Evolutionary conservation across 768 basidiomycete species (phyloP), one percentile per base, ranked within the genome.

Genomic region (Leccinum subgranulosum): DNA sequence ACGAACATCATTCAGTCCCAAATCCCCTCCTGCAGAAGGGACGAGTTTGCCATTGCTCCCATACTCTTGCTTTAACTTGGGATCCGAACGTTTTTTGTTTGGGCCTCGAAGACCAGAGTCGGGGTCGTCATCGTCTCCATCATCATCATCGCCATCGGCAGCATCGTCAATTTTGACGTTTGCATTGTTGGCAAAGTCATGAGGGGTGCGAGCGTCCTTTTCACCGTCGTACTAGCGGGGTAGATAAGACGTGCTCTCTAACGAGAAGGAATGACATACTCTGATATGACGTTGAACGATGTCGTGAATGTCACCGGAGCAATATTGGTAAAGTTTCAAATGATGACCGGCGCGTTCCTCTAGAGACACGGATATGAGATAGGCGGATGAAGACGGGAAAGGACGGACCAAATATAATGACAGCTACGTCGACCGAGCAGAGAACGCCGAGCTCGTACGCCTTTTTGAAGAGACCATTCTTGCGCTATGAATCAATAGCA

Each of bases 381-480:
- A 10, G 52, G 23, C 1, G 28, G 29, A 25, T 15, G 54, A 28
- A 52, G 29, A 54, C 51, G 50, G 54, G 62, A 65, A 25, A 53
- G 75, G 74, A 68, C 79, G 55, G 49, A 84, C 86, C 90, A 61
- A 93, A 92, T 70, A 93, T 90, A 71, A 92, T 88, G 70, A 93
- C 90, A 5, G 89, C 88, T 43, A 93, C 89, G 65, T 92, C 90
- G 64, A 92, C 91, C 14, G 88, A 90, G 70, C 91, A 93, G 43
- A 92, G 82, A 3, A 92, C 90, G n/a, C 90, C 90, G 60, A 93
- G 87, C 74, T 92, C 90, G 68, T 92, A 92, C 0, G 91, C 90
- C 68, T 92, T 92, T 74, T 92, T 92, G 85, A 93, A 92, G 61
- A 93, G 84, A 5, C 90, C 91, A 58, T 90, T 90, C 79, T 92